Evolutionary conservation across 192 early-diverging fungal genomes (phyloP).

Genomic region (Backusella tuberculispora): DNA sequence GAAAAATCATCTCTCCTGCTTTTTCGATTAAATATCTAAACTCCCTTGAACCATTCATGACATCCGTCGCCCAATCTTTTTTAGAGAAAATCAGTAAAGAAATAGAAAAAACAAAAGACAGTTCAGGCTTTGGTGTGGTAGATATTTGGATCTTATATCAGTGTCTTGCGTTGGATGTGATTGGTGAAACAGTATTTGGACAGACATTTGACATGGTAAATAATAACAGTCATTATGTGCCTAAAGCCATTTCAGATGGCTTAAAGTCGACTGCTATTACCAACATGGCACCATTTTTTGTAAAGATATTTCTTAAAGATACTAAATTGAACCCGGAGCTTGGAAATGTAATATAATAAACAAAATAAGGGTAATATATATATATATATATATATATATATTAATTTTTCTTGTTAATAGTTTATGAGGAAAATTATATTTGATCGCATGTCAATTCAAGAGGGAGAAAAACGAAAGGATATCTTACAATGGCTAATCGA

Average conservation of each 20-base stretch:
- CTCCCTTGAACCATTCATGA: slow-evolving; percentile 49
- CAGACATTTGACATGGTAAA: slow-evolving; percentile 54
- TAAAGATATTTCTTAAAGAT: background rate
- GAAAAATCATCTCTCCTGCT: slow-evolving; percentile 49
- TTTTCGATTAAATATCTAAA: slow-evolving; percentile 52
- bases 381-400: background rate
- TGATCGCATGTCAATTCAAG: slow-evolving; percentile 1
- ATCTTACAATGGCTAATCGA: slow-evolving; percentile 53
- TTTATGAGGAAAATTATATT: slow-evolving; percentile 29
- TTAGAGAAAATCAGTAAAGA: slow-evolving; percentile 37
- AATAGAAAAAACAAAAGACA: slow-evolving; percentile 26
- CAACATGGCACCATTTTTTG: background rate
- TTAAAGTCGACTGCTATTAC: background rate
- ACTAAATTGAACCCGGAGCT: background rate
- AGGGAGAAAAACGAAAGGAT: slow-evolving; percentile 33
- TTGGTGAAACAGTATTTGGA: slow-evolving; percentile 57
- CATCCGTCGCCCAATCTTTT: slow-evolving; percentile 26
- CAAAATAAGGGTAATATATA: background rate
- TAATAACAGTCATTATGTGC: slow-evolving; percentile 43
- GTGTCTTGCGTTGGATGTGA: slow-evolving; percentile 47
- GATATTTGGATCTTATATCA: slow-evolving; percentile 45
- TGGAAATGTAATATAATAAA: background rate
- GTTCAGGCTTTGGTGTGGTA: slow-evolving; percentile 24
- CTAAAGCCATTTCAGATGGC: slow-evolving; percentile 22
- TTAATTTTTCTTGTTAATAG: background rate